phyloP scores from a whole-genome alignment of 1,284 basidiomycete species.

The Waitea zeae region DNA sequence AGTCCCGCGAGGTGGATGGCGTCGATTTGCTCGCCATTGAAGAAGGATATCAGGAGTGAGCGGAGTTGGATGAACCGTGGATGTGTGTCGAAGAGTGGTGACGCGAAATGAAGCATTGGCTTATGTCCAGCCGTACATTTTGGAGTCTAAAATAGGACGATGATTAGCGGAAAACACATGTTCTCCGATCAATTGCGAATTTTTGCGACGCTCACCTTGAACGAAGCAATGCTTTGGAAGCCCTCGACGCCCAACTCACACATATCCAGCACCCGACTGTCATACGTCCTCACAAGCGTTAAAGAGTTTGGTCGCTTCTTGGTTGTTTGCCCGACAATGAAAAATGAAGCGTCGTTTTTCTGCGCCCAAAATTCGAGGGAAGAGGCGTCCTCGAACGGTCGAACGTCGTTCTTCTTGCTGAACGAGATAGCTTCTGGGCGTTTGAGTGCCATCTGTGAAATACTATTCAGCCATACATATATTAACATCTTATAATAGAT shows the following conservation, averaged over 20 bases:
- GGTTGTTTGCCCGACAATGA: slow-evolving; percentile 80
- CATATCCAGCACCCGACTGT: slow-evolving; percentile 85
- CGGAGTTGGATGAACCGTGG: slow-evolving; percentile 87
- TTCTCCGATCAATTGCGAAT: no score
- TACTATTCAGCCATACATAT: neutral
- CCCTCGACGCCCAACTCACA: slow-evolving; percentile 81
- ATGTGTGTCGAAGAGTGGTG: slow-evolving; percentile 83
- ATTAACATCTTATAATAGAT: neutral
- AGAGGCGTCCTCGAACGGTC: slow-evolving; percentile 78
- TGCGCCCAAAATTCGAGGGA: slow-evolving; percentile 85
- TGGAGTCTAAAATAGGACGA: slow-evolving; percentile 51
- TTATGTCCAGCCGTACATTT: slow-evolving; percentile 87
- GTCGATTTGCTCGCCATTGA: slow-evolving; percentile 75
- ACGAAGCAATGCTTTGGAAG: slow-evolving; percentile 63
- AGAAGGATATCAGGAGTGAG: slow-evolving; percentile 81
- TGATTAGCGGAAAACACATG: no score
- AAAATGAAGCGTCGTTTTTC: slow-evolving; percentile 93
- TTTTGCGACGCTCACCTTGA: slow-evolving; percentile 56
- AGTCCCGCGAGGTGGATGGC: slow-evolving; percentile 74
- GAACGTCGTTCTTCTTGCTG: slow-evolving; percentile 85
- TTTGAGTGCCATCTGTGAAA: slow-evolving; percentile 72
- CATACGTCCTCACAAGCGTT: slow-evolving; percentile 79
- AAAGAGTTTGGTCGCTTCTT: slow-evolving; percentile 92
- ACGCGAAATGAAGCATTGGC: slow-evolving; percentile 92
- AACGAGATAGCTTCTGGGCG: slow-evolving; percentile 83